A percentile compares a stretch with the other conserved stretches of the same genome.
Evolutionary conservation across 1,284 basidiomycete genomes (phyloP).

Genomic region (Hypsizygus ulmarius): DNA sequence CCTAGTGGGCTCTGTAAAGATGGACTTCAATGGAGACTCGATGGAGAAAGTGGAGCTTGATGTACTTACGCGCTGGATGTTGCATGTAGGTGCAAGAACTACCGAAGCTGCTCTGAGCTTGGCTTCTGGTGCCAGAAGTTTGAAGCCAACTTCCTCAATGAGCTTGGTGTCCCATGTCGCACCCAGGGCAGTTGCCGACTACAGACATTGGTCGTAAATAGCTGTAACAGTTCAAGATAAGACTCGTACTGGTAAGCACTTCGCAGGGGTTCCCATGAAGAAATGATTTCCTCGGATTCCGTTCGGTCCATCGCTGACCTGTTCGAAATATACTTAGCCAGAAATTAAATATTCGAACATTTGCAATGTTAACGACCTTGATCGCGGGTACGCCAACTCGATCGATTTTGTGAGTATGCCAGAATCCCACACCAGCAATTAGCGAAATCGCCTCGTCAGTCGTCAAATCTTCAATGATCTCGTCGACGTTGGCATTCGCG

Average conservation of each 20-base stretch:
- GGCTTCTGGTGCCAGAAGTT: conserved; percentile 69
- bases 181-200: conserved; percentile 67
- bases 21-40: conserved; percentile 5
- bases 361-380: conserved; percentile 46
- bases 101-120: conserved; percentile 67
- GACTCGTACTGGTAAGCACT: conserved; percentile 49
- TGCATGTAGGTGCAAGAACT: conserved; percentile 75
- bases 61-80: conserved; percentile 63
- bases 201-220: neutral
- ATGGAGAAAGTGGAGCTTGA: neutral
- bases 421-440: conserved; percentile 71
- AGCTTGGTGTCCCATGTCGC: conserved; percentile 74
- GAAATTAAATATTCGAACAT: neutral
- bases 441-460: conserved; percentile 70
- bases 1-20: conserved; percentile 59
- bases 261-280: conserved; percentile 63
- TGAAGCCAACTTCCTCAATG: conserved; percentile 57
- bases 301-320: conserved; percentile 77
- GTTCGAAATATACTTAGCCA: conserved; percentile 1
- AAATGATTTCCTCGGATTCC: conserved; percentile 61
- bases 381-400: conserved; percentile 68
- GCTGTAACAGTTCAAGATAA: neutral
- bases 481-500: conserved; percentile 56
- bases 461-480: conserved; percentile 62
- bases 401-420: conserved; percentile 68